Conservation (phyloP, 139 green algal species). For the Ettlia oleoabundans region DNA sequence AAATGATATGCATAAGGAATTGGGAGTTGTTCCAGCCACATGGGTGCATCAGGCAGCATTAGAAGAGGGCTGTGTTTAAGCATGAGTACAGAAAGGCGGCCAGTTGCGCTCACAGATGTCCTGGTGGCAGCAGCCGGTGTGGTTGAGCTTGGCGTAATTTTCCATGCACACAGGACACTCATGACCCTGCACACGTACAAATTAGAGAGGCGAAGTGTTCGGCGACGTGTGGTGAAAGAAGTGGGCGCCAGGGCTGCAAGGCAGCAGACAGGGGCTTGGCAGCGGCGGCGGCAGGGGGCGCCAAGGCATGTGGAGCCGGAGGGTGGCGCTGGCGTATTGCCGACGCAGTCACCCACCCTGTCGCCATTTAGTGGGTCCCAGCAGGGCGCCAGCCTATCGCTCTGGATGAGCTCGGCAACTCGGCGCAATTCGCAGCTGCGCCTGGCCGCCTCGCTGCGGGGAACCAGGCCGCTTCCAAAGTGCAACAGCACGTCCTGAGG, state of each 20-base stretch:
- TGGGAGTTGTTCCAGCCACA: no score
- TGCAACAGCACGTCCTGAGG: no score
- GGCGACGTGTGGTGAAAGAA: not conserved
- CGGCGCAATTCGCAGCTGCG: not conserved
- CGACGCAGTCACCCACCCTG: not conserved
- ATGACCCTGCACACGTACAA: not conserved
- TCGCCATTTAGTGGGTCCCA: not conserved
- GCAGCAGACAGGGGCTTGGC: not conserved
- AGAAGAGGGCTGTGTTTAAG: not conserved
- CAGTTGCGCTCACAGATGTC: not conserved
- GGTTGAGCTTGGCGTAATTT: not conserved
- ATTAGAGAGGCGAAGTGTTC: not conserved
- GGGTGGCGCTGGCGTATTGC: no score
- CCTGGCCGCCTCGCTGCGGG: not conserved
- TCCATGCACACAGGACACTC: slow-evolving; percentile 30
- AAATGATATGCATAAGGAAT: no score
- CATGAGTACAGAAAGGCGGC: not conserved
- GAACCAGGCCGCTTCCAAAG: not conserved
- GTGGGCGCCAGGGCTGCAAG: not conserved
- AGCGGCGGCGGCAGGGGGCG: no score
- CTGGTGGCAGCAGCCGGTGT: slow-evolving; percentile 27
- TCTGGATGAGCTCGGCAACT: not conserved
- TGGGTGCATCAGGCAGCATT: no score
- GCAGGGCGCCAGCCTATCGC: not conserved
- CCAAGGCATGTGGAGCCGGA: no score